A percentile compares a stretch with the other conserved stretches of the same genome.
These are phyloP conservation scores for Clathrospora elynae DNA, from an alignment of 2,329 filamentous ascomycete species.

Conservation along the genomic window DNA sequence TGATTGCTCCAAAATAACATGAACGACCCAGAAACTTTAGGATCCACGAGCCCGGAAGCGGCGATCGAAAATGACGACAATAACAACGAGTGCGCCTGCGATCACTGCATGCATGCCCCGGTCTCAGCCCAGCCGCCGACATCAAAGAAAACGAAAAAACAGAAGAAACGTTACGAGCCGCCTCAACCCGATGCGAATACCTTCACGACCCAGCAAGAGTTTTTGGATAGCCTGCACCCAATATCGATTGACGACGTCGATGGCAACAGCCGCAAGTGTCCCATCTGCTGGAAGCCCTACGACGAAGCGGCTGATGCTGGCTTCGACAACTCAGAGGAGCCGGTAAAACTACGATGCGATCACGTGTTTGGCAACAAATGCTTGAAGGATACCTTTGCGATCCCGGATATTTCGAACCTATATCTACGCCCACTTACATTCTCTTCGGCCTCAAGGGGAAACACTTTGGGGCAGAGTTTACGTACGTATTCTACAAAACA, in stretches of 20 bases:
- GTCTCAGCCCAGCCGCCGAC: too few species aligned
- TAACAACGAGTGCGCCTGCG: too few species aligned
- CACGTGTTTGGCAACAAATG: constrained; percentile 29
- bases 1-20: too few species aligned
- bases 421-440: constrained; percentile 14
- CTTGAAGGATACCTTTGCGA: constrained; percentile 15
- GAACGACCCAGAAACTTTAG: too few species aligned
- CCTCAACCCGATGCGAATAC: constrained; percentile 19
- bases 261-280: constrained; percentile 15
- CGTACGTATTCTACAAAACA: constrained; percentile 4
- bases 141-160: background rate
- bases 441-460: constrained; percentile 5
- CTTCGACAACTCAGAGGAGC: constrained; percentile 23
- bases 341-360: constrained; percentile 22
- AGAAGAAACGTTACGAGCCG: constrained; percentile 14
- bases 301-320: constrained; percentile 21
- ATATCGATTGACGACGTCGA: constrained; percentile 13
- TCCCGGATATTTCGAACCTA: constrained; percentile 4
- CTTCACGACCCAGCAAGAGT: constrained; percentile 22
- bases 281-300: constrained; percentile 27
- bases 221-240: constrained; percentile 19
- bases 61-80: too few species aligned
- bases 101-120: too few species aligned
- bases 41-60: too few species aligned
- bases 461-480: constrained; percentile 11